These are phyloP conservation scores for Lactifluus piperatus DNA, from an alignment of 768 basidiomycete species.

Conservation along the genomic window DNA sequence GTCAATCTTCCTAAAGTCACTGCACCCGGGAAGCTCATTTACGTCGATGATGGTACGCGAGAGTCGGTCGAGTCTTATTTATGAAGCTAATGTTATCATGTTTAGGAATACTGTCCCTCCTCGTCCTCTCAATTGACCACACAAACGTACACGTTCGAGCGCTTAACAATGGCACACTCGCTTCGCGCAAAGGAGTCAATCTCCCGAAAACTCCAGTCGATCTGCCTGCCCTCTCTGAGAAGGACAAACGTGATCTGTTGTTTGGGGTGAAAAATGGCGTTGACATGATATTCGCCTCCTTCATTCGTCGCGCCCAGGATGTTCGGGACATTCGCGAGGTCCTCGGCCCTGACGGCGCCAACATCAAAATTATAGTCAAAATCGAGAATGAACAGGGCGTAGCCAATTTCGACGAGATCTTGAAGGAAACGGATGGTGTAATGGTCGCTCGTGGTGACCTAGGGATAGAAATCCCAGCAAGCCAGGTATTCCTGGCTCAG, in stretches of 20 bases:
- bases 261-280: constrained; percentile 98
- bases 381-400: constrained; percentile 99
- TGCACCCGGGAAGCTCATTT: constrained; percentile 93
- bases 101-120: constrained; percentile 78
- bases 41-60: constrained; percentile 83
- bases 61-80: not conserved
- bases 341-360: constrained; percentile 89
- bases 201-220: constrained; percentile 97
- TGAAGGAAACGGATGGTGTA: constrained; percentile 92
- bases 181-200: constrained; percentile 98
- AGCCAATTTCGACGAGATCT: constrained; percentile 96
- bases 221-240: constrained; percentile 92
- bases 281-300: constrained; percentile 99
- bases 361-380: constrained; percentile 98
- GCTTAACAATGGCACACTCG: constrained; percentile 85
- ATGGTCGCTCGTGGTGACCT: constrained; percentile 99
- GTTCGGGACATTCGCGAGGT: constrained; percentile 89
- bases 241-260: constrained; percentile 91
- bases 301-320: constrained; percentile 93
- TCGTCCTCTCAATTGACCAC: constrained; percentile 85
- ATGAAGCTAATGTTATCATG: not conserved
- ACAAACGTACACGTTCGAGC: constrained; percentile 74
- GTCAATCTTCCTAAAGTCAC: constrained; percentile 92
- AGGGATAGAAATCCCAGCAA: constrained; percentile 99
- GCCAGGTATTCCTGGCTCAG: constrained; percentile 97